Base-by-base conservation (phyloP, 352 stramenopile genomes). In the Phytophthora podocarpi region DNA sequence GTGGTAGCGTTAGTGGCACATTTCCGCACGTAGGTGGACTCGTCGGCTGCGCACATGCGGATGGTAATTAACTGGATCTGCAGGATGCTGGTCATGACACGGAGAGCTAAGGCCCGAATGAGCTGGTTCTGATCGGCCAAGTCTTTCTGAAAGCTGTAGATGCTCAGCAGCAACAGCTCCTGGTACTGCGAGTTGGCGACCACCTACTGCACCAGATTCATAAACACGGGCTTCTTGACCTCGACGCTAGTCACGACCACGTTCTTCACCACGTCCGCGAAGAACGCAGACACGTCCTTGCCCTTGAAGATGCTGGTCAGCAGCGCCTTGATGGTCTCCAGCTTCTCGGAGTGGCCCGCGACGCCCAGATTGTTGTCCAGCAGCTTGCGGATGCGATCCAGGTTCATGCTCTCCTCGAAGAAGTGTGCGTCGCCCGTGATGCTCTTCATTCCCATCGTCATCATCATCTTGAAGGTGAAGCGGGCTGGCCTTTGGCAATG, bases 201-300 rank as follows among this genome's bases (percentile, higher is more conserved):
- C 4, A 95, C 94, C 73, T 99, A 99, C 74, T 99, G 96, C n/a
- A 98, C 95, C 12, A 99, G 81, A 74, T 99, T 99, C 80, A 99
- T 99, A 78, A 99, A 99, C 20, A 99, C 97, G 80, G 99, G 97
- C 76, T 99, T 99, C 63, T 99, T 98, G n/a, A 99, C 93, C 71
- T 99, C 97, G 26, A 99, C 87, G 40, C 81, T 97, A 21, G 90
- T 91, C 24, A 96, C 88, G 57, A 96, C 91, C 13, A 96, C 87
- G 72, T 98, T 99, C 69, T 95, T 95, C 42, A 99, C 97, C 18
- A 99, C 97, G 61, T 99, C 95, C 3, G 96, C 89, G 73, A 99
- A 99, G 85, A 99, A 99, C 37, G 98, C 88, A 32, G 87, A 97
- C 12, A 99, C 96, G 76, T 99, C 95, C 41, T 98, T 86, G 23